Evolutionary conservation across 352 stramenopile species (phyloP), one percentile per base, ranked within the genome.

Genomic region (Thalassiosira exigua): DNA sequence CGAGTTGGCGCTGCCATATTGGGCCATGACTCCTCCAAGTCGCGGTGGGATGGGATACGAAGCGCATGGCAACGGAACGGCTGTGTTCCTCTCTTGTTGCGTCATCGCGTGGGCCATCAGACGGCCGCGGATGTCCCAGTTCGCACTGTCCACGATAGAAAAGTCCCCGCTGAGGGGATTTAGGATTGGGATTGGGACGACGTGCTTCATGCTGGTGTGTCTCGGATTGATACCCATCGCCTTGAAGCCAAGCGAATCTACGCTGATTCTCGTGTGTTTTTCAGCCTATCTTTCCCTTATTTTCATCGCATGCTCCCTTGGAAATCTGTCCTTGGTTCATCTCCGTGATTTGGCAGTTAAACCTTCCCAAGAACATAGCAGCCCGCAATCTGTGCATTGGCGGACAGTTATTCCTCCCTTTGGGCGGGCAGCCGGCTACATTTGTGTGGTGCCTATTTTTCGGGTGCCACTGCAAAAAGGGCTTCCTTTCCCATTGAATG

Each of bases 111-210:
- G 22, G 21, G 7, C 57, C 19, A 42, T 62, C 11, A 73, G 62
- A 39, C 22, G 30, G 42, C 48, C 36, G 24, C 60, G 53, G 32
- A 29, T 69, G 11, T 50, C 61, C 22, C 26, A 60, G 32, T 17
- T 56, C 29, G 27, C 57, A n/a, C 14, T 11, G n/a, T 36, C 3
- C 2, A 74, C 65, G 19, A 30, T 50, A 59, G 41, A 80, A 30
- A 69, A 64, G 22, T 69, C 62, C 30, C 61, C 71, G 21, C 61
- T 72, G 17, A 53, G 61, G 29, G 57, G 50, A 36, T 72, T 80
- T 48, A 48, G 54, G 61, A 74, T 80, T 53, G 71, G 61, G 19
- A 51, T 69, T 12, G 62, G 54, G 36, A 57, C 53, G 30, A 41
- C 24, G 26, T 48, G 61, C 21, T 69, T 73, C n/a, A 42, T 58